Conservation (phyloP, 179 eudicot genomes). For the Beta macrorhiza region DNA sequence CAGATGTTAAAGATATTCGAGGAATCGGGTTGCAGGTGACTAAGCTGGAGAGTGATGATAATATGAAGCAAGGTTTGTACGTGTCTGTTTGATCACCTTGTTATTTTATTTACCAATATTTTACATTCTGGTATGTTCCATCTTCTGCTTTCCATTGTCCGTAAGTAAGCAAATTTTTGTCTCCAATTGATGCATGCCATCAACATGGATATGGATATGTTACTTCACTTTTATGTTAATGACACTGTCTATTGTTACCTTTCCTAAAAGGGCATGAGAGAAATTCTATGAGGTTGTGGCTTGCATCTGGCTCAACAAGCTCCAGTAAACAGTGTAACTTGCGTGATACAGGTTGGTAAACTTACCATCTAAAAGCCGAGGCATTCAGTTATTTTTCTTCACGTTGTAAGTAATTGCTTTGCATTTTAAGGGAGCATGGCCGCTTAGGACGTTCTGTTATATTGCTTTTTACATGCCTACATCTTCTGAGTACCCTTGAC, state of each 20-base stretch:
- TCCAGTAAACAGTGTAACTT: conserved; percentile 28
- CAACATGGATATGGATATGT: conserved; percentile 5
- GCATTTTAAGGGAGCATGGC: not conserved
- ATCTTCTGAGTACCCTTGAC: not conserved
- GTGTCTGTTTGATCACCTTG: conserved; percentile 14
- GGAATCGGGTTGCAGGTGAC: conserved; percentile 95
- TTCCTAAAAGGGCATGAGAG: conserved; percentile 53
- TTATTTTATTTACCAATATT: too few species aligned
- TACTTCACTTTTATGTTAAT: not conserved
- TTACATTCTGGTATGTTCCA: not conserved
- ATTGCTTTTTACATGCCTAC: not conserved
- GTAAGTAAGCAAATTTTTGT: not conserved
- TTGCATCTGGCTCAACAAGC: conserved; percentile 48
- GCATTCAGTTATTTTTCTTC: not conserved
- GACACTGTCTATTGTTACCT: not conserved
- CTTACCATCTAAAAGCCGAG: not conserved
- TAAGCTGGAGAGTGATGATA: conserved; percentile 67
- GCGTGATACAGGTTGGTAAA: conserved; percentile 42
- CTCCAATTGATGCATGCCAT: not conserved
- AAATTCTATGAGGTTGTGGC: conserved; percentile 71
- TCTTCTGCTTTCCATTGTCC: not conserved
- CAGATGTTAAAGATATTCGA: conserved; percentile 84
- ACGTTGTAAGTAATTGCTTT: not conserved
- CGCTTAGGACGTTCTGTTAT: not conserved
- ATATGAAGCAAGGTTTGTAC: conserved; percentile 57